phyloP scores from a whole-genome alignment of 805 yeast species.

The Zygotorulaspora sp. region DNA sequence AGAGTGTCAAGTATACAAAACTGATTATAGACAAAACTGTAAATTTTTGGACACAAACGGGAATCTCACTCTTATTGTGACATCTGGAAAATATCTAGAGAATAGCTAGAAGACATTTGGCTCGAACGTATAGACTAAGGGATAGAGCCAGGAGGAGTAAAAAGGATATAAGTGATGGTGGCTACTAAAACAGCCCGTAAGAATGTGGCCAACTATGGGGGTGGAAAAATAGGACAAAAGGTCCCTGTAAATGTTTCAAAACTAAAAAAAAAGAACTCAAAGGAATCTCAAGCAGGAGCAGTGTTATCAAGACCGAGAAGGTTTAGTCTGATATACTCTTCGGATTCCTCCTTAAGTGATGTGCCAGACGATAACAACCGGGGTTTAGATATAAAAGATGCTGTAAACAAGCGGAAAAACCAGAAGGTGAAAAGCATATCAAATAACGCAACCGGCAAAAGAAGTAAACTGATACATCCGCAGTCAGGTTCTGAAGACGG shows the following conservation, averaged over 20 bases:
- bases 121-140: too few species aligned
- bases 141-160: too few species aligned
- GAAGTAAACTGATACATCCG: constrained; percentile 37
- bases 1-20: too few species aligned
- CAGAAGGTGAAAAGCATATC: constrained; percentile 22
- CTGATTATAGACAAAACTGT: too few species aligned
- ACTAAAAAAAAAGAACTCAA: constrained; percentile 6
- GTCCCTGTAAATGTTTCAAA: constrained; percentile 10
- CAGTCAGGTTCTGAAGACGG: constrained; percentile 25
- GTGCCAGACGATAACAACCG: constrained; percentile 34
- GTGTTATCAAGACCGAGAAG: constrained; percentile 35
- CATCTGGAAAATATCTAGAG: too few species aligned
- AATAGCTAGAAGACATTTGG: too few species aligned
- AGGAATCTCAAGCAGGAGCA: background rate
- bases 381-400: constrained; percentile 17
- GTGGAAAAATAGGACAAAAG: constrained; percentile 13
- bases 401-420: constrained; percentile 15
- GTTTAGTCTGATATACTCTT: constrained; percentile 44
- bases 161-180: too few species aligned
- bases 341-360: constrained; percentile 39
- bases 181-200: constrained; percentile 29
- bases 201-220: constrained; percentile 9
- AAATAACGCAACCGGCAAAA: constrained; percentile 30
- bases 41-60: too few species aligned
- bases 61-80: too few species aligned